Evolutionary conservation across 148 eudicot genomes (phyloP).

Genomic region (Camellia japonica): DNA sequence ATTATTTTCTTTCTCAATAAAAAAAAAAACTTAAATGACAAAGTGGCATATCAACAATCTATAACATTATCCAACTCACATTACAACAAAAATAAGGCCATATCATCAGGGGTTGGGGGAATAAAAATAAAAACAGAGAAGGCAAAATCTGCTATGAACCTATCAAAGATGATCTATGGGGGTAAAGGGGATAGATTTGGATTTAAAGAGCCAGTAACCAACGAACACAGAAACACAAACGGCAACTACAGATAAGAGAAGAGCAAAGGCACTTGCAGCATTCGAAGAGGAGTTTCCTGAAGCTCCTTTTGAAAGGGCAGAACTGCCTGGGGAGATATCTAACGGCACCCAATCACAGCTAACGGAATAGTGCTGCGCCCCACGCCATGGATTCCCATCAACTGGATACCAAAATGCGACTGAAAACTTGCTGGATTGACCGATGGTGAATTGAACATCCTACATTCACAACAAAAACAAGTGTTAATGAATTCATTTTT

Average conservation of each 20-base stretch:
- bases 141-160: not conserved
- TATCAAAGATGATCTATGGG: constrained; percentile 44
- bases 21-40: not conserved
- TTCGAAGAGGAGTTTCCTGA: constrained; percentile 58
- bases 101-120: too few species aligned
- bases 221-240: constrained; percentile 59
- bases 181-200: constrained; percentile 38
- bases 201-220: constrained; percentile 35
- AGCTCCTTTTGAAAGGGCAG: constrained; percentile 20
- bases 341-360: constrained; percentile 80
- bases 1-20: not conserved
- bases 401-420: constrained; percentile 88
- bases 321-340: constrained; percentile 42
- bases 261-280: constrained; percentile 66
- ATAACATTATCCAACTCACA: not conserved
- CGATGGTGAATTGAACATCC: constrained; percentile 84
- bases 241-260: constrained; percentile 64
- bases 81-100: not conserved
- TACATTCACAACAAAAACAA: constrained; percentile 23
- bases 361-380: constrained; percentile 63
- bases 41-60: not conserved
- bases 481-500: not conserved
- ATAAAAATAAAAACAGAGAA: not conserved
- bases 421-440: constrained; percentile 71
- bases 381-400: constrained; percentile 78